Percentiles rank a stretch among this genome's conserved stretches.
Evolutionary conservation across 75 land plant genomes (phyloP).

Genomic region (Azolla pinnata): DNA sequence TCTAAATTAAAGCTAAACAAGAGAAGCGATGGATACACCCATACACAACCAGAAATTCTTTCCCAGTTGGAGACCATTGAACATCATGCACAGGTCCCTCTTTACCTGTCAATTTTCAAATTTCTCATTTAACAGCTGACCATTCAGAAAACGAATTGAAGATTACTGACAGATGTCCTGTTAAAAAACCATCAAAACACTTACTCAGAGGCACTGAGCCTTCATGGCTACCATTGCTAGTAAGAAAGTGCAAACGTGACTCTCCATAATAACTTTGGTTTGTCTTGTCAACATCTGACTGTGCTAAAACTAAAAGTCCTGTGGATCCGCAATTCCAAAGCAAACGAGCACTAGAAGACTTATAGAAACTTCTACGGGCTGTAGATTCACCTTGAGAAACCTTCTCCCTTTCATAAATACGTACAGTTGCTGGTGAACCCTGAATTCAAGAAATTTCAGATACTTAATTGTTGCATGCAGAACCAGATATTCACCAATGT

Average conservation of each 20-base stretch:
- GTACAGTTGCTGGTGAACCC: slow-evolving; percentile 94
- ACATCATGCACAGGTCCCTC: slow-evolving; percentile 99
- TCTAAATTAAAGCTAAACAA: slow-evolving; percentile 7
- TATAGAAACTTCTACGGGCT: slow-evolving; percentile 82
- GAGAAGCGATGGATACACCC: slow-evolving; percentile 73
- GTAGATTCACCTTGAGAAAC: slow-evolving; percentile 51
- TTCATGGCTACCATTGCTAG: slow-evolving; percentile 79
- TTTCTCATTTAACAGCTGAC: too few species aligned
- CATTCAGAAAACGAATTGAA: too few species aligned
- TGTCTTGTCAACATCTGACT: slow-evolving; percentile 92
- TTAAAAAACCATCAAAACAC: slow-evolving; percentile 10
- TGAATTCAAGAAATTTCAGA: too few species aligned
- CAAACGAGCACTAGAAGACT: slow-evolving; percentile 65
- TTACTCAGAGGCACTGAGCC: slow-evolving; percentile 88
- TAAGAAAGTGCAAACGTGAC: slow-evolving; percentile 75
- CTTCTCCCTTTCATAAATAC: slow-evolving; percentile 53
- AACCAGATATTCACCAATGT: too few species aligned
- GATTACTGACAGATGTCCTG: not conserved
- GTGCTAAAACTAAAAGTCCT: slow-evolving; percentile 76
- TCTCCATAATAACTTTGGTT: slow-evolving; percentile 99
- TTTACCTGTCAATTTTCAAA: too few species aligned
- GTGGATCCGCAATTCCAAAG: slow-evolving; percentile 79
- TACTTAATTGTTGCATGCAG: too few species aligned
- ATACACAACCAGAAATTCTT: slow-evolving; percentile 91
- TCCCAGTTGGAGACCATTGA: slow-evolving; percentile 83